Base-by-base conservation (phyloP, 192 early-diverging fungal species). In the Obelidium mucronatum region DNA sequence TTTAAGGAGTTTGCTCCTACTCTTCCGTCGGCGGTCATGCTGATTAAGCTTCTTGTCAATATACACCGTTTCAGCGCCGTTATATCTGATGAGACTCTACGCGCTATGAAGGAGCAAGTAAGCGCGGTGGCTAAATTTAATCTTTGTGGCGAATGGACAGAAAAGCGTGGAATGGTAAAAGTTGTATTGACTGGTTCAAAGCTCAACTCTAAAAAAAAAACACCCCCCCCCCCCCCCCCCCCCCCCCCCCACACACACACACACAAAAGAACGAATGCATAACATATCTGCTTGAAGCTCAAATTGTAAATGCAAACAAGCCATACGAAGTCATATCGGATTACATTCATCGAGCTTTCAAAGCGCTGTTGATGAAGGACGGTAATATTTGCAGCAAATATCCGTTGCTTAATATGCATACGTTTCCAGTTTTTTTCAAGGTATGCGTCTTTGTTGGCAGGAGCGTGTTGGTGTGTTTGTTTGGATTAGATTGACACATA, bases 371-470 rank as follows among this genome's bases (percentile, higher is more conserved):
- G 19, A 31, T 4, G 15, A 15, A 44, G 31, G 42, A 74, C 33
- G 72, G 19, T 17, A 13, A 60, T 28, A 31, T 74, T 17, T 74
- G 56, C 26, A 37, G 15, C 17, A 74, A 74, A 33, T 74, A 74
- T 51, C 72, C 72, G 2, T 24, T 74, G 72, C 33, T 74, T 22
- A 26, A 60, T 40, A 74, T 62, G 40, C 13, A 17, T 37, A 74
- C 60, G 1, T 74, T 74, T 42, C 72, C 72, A 19, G 26, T 39
- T 6, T 74, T 74, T 48, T 74, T 63, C 59, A 74, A 74, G 59
- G 72, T 74, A 39, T 51, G 51, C 17, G 26, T 68, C 28, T 48
- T 28, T 13, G 17, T 26, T 68, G 15, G 13, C 30, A n/a, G n/a
- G n/a, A n/a, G n/a, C n/a, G n/a, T n/a, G n/a, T n/a, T n/a, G n/a